Percentiles rank a stretch among this genome's conserved stretches.
These are phyloP conservation scores for Ophiognomonia clavigignenti-juglandacearum DNA, from an alignment of 2,329 filamentous ascomycete species.

Conservation along the genomic window DNA sequence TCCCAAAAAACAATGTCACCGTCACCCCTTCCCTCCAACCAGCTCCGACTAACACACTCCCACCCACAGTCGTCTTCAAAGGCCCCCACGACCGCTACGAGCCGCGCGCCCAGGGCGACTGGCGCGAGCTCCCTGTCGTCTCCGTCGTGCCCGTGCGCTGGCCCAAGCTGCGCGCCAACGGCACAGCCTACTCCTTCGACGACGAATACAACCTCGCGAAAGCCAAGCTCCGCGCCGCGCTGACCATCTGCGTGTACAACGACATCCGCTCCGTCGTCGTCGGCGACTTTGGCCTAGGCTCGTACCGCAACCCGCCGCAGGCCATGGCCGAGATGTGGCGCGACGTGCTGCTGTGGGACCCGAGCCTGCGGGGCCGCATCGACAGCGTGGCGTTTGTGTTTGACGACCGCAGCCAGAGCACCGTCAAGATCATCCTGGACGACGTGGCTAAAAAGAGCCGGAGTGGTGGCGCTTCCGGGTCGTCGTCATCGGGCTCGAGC, in stretches of 20 bases:
- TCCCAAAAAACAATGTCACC: not conserved
- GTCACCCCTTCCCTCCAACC: not conserved
- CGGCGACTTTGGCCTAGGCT: conserved; percentile 60
- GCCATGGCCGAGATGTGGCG: conserved; percentile 63
- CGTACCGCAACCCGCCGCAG: conserved; percentile 59
- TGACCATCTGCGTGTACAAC: conserved; percentile 63
- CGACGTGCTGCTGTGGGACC: conserved; percentile 58
- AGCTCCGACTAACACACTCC: not conserved
- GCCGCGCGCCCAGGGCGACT: conserved; percentile 44
- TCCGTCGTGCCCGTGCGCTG: conserved; percentile 68
- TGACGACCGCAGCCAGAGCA: conserved; percentile 52
- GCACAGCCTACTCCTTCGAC: conserved; percentile 66
- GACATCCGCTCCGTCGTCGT: conserved; percentile 54
- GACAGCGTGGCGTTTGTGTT: conserved; percentile 60
- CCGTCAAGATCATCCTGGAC: conserved; percentile 46
- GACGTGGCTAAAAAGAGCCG: conserved; percentile 50
- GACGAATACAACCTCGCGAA: conserved; percentile 67
- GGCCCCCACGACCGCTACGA: conserved; percentile 64
- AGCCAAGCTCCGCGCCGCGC: conserved; percentile 66
- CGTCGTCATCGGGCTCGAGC: not conserved
- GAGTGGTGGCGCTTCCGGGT: conserved; percentile 26
- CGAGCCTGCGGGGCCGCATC: conserved; percentile 58
- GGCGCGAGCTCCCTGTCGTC: conserved; percentile 63
- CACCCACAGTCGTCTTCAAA: conserved; percentile 60
- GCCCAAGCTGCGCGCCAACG: conserved; percentile 65